A percentile compares a stretch with the other conserved stretches of the same genome.
These are phyloP conservation scores for Oropetium thomaeum DNA, from an alignment of 176 grass and related monocot species.

Conservation along the genomic window DNA sequence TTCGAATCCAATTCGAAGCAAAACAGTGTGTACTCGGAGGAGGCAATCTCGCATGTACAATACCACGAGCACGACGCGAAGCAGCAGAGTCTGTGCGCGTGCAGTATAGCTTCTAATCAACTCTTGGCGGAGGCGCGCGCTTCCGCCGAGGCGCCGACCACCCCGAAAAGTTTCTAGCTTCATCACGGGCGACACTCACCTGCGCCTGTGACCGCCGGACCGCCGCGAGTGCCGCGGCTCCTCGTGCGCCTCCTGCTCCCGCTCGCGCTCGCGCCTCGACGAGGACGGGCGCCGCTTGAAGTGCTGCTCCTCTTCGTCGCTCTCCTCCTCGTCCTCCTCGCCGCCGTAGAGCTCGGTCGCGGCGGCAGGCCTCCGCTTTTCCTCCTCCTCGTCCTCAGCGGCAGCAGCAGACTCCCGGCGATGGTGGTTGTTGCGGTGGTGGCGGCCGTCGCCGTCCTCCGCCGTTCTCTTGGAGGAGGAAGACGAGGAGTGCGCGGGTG, in stretches of 20 bases:
- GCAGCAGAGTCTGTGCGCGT: not conserved
- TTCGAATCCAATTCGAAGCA: not conserved
- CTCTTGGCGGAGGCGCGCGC: not conserved
- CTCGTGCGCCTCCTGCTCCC: constrained; percentile 34
- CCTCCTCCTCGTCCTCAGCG: constrained; percentile 5
- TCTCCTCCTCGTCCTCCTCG: constrained; percentile 35
- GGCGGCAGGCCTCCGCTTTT: constrained; percentile 23
- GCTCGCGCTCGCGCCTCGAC: constrained; percentile 50
- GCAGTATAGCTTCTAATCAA: not conserved
- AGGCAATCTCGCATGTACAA: not conserved
- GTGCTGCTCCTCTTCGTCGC: constrained; percentile 82
- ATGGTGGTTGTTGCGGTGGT: not conserved
- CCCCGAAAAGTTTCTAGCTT: not conserved
- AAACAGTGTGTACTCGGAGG: not conserved
- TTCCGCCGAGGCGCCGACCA: constrained; percentile 18
- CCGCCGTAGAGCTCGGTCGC: constrained; percentile 31
- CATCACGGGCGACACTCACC: constrained; percentile 18
- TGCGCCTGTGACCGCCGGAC: constrained; percentile 34
- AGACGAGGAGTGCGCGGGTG: constrained; percentile 27
- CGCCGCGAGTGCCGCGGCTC: constrained; percentile 31
- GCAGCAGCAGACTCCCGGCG: constrained; percentile 1
- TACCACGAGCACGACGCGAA: not conserved
- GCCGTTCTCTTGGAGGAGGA: constrained; percentile 41
- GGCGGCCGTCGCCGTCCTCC: constrained; percentile 22
- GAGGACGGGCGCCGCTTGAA: constrained; percentile 85